A percentile compares a stretch with the other conserved stretches of the same genome.
These are phyloP conservation scores for Trichoderma parareesei DNA, from an alignment of 495 filamentous ascomycete genomes.

Conservation along the genomic window DNA sequence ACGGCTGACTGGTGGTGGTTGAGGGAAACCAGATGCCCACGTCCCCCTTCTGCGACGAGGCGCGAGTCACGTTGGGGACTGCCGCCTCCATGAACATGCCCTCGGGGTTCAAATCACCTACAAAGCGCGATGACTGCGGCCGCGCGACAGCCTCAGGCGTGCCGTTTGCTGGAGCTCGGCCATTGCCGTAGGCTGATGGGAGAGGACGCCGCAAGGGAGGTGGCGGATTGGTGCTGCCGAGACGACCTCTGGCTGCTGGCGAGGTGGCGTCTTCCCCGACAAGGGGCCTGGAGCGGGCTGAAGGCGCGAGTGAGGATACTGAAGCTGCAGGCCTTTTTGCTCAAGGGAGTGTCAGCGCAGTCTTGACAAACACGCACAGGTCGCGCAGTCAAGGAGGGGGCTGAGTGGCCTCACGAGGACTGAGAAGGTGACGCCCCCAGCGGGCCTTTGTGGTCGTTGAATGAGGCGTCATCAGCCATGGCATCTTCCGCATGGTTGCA, in stretches of 20 bases:
- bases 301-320: not conserved
- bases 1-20: conserved; percentile 10
- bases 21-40: conserved; percentile 28
- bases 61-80: conserved; percentile 26
- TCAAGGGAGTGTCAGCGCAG: not conserved
- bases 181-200: not conserved
- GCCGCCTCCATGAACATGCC: conserved; percentile 41
- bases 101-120: conserved; percentile 48
- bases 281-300: conserved; percentile 13
- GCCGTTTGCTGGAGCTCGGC: not conserved
- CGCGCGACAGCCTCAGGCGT: not conserved
- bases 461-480: not conserved
- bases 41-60: conserved; percentile 27
- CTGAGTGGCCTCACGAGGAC: conserved; percentile 17
- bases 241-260: not conserved
- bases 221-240: not conserved
- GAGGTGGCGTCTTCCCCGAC: not conserved
- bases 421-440: conserved; percentile 15
- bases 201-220: not conserved
- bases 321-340: not conserved
- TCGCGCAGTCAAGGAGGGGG: not conserved
- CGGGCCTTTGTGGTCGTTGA: conserved; percentile 4
- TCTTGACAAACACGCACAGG: not conserved
- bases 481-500: conserved; percentile 23
- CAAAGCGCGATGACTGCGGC: conserved; percentile 29